phyloP scores from a whole-genome alignment of 768 basidiomycete genomes.

The Lentinula raphanica region DNA sequence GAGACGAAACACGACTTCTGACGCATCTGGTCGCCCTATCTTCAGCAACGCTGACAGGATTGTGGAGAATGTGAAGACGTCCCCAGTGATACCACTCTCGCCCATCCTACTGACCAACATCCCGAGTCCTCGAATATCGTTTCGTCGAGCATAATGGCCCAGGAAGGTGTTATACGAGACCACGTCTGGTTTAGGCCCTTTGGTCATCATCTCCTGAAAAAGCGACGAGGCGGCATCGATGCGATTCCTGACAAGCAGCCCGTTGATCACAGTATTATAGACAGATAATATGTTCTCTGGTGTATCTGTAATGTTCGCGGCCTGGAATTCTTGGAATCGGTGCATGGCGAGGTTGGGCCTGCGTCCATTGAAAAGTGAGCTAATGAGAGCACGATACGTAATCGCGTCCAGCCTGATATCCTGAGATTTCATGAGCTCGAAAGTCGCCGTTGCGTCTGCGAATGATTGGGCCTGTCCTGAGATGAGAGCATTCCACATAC shows the following conservation, averaged over 20 bases:
- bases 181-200: constrained; percentile 63
- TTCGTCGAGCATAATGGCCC: constrained; percentile 54
- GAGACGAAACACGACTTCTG: constrained; percentile 53
- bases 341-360: constrained; percentile 46
- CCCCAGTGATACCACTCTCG: constrained; percentile 51
- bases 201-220: constrained; percentile 36
- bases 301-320: constrained; percentile 22
- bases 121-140: constrained; percentile 60
- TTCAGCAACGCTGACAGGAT: constrained; percentile 74
- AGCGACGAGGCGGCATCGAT: constrained; percentile 36
- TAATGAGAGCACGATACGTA: constrained; percentile 67
- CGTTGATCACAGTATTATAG: constrained; percentile 74
- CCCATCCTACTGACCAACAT: constrained; percentile 53
- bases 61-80: constrained; percentile 84
- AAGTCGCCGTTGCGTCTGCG: constrained; percentile 51
- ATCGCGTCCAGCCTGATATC: constrained; percentile 55
- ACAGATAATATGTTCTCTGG: constrained; percentile 30
- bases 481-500: constrained; percentile 70
- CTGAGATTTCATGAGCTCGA: constrained; percentile 57
- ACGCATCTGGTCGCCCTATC: constrained; percentile 62
- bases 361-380: constrained; percentile 49
- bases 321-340: constrained; percentile 47
- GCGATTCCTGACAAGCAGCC: constrained; percentile 46
- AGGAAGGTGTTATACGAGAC: constrained; percentile 81
- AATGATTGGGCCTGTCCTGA: constrained; percentile 53